Evolutionary conservation across 306 rosid species (phyloP).

Genomic region (Sicyos baderoa): DNA sequence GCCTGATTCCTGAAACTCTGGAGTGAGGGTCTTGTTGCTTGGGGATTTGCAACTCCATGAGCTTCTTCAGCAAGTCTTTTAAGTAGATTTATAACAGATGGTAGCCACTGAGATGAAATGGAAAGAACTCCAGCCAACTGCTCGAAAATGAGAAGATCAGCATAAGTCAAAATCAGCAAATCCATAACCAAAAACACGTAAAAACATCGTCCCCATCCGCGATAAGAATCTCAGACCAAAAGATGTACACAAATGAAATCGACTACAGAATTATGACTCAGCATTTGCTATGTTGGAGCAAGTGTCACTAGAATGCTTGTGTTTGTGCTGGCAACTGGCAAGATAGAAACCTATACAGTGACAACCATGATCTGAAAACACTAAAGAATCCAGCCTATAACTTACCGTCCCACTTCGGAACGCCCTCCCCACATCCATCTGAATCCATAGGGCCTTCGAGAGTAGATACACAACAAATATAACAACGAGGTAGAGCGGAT

Average conservation of each 20-base stretch:
- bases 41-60: constrained; percentile 24
- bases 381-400: constrained; percentile 7
- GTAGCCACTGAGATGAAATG: constrained; percentile 58
- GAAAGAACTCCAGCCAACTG: constrained; percentile 72
- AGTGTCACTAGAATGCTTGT: not conserved
- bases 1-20: constrained; percentile 40
- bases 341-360: not conserved
- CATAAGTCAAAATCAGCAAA: not conserved
- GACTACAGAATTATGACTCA: not conserved
- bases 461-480: constrained; percentile 57
- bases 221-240: no score
- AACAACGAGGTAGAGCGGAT: constrained; percentile 57
- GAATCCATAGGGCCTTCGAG: constrained; percentile 67
- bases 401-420: constrained; percentile 71
- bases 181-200: not conserved
- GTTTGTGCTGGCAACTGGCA: not conserved
- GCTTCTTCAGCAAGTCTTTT: constrained; percentile 67
- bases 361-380: not conserved
- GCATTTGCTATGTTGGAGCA: not conserved
- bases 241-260: not conserved
- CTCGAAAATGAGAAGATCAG: constrained; percentile 15
- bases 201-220: no score
- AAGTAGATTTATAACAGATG: constrained; percentile 70
- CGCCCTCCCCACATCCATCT: constrained; percentile 57
- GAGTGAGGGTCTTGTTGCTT: constrained; percentile 25